These are phyloP conservation scores for Apiospora malaysiana DNA, from an alignment of 2,329 filamentous ascomycete species.

Conservation along the genomic window DNA sequence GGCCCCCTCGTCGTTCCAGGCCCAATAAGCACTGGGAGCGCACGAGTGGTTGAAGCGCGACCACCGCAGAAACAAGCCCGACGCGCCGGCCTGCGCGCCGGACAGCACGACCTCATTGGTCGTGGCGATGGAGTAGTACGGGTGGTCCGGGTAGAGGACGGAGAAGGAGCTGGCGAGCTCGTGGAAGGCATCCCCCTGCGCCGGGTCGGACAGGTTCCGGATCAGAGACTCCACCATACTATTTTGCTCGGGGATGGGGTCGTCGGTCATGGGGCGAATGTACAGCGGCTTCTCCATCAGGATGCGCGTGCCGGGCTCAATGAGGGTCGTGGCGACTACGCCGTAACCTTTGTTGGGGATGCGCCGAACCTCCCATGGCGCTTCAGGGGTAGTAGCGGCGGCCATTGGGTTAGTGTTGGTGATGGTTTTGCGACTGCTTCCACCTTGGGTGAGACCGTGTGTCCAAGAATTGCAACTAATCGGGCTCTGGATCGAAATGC, in stretches of 20 bases:
- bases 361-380: conserved; percentile 3
- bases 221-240: neutral
- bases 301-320: conserved; percentile 1
- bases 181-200: conserved; percentile 16
- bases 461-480: neutral
- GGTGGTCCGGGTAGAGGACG: conserved; percentile 7
- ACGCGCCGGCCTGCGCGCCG: conserved; percentile 5
- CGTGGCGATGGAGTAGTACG: conserved; percentile 21
- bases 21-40: conserved; percentile 18
- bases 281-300: conserved; percentile 17
- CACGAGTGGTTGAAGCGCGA: conserved; percentile 21
- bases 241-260: conserved; percentile 14
- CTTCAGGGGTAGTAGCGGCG: neutral
- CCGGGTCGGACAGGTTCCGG: neutral
- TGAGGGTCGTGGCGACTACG: conserved; percentile 4
- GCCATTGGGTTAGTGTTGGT: neutral
- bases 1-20: conserved; percentile 6
- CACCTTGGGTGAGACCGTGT: neutral
- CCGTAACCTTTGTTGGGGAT: conserved; percentile 20
- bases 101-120: conserved; percentile 21
- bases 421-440: neutral
- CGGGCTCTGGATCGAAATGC: neutral
- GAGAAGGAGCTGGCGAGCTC: conserved; percentile 13
- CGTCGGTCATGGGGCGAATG: conserved; percentile 1
- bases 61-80: conserved; percentile 9